Percentiles rank a stretch among this genome's conserved stretches.
Evolutionary conservation across 148 eudicot genomes (phyloP).

Genomic region (Diospyros kaki): DNA sequence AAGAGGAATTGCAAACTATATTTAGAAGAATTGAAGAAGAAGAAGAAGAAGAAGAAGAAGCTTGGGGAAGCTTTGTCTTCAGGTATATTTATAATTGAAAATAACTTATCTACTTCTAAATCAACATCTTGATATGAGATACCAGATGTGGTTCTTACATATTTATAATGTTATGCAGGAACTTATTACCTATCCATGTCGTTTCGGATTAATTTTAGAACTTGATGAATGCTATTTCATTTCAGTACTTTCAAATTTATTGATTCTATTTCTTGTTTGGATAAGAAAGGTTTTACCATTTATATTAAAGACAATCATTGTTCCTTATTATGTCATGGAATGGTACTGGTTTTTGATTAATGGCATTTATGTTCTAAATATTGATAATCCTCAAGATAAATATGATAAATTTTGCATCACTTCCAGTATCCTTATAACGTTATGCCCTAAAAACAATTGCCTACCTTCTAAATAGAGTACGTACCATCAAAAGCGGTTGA

Average conservation of each 20-base stretch:
- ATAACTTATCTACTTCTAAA: not conserved
- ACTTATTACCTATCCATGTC: too few relatives aligned
- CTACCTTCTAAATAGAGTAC: not conserved
- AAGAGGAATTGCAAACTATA: not conserved
- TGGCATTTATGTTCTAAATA: too few relatives aligned
- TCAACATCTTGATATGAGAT: not conserved
- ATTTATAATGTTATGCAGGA: too few relatives aligned
- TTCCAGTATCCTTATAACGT: not conserved
- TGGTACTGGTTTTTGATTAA: too few relatives aligned
- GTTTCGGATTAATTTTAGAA: too few relatives aligned
- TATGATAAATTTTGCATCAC: constrained; percentile 1
- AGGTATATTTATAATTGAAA: not conserved
- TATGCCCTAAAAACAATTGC: not conserved
- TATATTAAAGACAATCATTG: too few relatives aligned
- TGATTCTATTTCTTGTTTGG: too few relatives aligned
- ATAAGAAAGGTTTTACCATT: too few relatives aligned
- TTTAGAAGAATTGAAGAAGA: not conserved
- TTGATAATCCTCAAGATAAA: too few relatives aligned
- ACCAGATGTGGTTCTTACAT: not conserved
- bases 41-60: not conserved
- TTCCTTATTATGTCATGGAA: too few relatives aligned
- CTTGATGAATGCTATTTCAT: too few relatives aligned
- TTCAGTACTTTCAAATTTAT: too few relatives aligned
- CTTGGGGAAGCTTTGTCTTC: not conserved
- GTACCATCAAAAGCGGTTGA: not conserved